These are phyloP conservation scores for Eucalyptus pauciflora DNA, from an alignment of 345 rosid species.

Conservation along the genomic window DNA sequence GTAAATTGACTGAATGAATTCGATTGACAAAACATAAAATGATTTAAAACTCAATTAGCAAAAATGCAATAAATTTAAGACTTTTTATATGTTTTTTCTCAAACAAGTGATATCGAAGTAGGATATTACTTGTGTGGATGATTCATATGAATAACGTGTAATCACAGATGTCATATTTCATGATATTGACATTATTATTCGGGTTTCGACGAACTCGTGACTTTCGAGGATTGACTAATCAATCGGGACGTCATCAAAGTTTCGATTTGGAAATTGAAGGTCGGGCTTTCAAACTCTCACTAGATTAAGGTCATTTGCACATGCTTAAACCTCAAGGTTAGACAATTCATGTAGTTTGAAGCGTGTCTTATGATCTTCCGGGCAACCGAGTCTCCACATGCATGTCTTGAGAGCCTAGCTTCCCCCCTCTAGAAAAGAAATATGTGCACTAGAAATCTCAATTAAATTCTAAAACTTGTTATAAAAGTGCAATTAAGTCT, in stretches of 20 bases:
- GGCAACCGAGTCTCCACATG: neutral
- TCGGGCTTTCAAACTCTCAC: neutral
- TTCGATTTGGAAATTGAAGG: neutral
- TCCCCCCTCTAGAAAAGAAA: no score
- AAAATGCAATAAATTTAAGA: no score
- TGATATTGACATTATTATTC: neutral
- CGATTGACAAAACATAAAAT: no score
- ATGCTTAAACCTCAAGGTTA: neutral
- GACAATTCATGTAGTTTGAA: neutral
- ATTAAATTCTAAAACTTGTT: no score
- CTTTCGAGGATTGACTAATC: neutral
- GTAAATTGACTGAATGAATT: fast-evolving
- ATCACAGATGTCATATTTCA: neutral
- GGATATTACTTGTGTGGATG: neutral
- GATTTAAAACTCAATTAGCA: fast-evolving
- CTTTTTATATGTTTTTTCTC: no score
- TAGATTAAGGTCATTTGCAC: neutral
- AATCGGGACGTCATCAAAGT: neutral
- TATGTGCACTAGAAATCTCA: no score
- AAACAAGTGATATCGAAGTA: neutral
- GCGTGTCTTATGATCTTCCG: neutral
- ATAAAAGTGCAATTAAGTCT: fast-evolving
- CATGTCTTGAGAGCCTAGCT: neutral
- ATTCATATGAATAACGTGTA: fast-evolving
- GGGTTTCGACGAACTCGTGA: neutral